Evolutionary conservation across 2,329 filamentous ascomycete genomes (phyloP), one percentile per base, ranked within the genome.

Genomic region (Cladophialophora exuberans): DNA sequence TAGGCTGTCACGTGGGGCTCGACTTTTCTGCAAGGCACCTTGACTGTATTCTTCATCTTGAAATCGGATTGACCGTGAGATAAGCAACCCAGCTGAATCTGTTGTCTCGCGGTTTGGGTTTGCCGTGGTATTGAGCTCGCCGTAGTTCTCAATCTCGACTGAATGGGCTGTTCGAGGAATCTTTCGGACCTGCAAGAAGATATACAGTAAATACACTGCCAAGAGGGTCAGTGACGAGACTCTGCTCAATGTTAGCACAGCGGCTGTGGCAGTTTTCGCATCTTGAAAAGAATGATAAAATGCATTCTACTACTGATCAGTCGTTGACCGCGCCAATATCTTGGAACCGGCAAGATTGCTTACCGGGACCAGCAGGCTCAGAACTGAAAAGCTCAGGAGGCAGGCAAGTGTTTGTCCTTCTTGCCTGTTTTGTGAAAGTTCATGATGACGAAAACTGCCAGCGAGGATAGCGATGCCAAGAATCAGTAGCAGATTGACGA

Each of bases 401-500:
- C 87, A 90, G 11, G 90, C 86, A 2, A 91, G 89, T 0, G 91
- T 96, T 71, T 96, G 90, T 0, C 92, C 91, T 5, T 96, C 91
- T 0, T 89, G 92, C 25, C 88, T 84, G 76, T 96, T 96, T 80
- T 97, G 96, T 71, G 83, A 86, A 70, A 96, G 92, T 69, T 94
- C 88, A 31, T 82, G 68, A 22, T 90, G 83, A 55, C 87, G 85
- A 62, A 94, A 70, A 3, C 90, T 90, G 42, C 89, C 89, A 54
- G 89, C 81, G 61, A 91, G 76, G 74, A 90, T 96, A 69, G 87
- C 94, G 83, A 90, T 89, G 64, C 87, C 87, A 68, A 90, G 81
- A 44, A 91, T 93, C 17, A 97, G 83, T 6, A 97, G 81, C 61
- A 96, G 85, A 73, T 97, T 97, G 60, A 93, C 97, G 22, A 97